phyloP scores from a whole-genome alignment of 441 rosid species.

The Eutrema salsugineum region DNA sequence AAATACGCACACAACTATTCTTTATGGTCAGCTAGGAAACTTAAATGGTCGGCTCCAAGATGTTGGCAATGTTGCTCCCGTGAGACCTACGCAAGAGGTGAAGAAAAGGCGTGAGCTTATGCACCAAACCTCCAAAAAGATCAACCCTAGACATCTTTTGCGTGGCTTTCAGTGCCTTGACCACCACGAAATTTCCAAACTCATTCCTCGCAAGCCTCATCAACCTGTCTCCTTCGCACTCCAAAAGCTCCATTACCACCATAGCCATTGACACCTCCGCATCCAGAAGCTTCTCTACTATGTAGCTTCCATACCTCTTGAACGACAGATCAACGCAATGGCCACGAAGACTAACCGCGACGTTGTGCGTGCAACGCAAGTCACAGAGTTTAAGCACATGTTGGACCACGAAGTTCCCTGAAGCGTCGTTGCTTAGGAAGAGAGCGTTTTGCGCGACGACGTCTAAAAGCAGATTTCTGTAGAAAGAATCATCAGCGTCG shows the following conservation, averaged over 20 bases:
- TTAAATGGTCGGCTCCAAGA: background rate
- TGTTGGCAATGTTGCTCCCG: conserved; percentile 3
- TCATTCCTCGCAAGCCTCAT: conserved; percentile 20
- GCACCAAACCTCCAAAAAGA: background rate
- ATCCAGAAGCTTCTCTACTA: conserved; percentile 15
- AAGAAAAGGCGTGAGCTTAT: conserved; percentile 1
- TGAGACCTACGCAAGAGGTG: background rate
- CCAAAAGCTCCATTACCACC: conserved; percentile 6
- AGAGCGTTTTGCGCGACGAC: background rate
- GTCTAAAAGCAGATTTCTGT: background rate
- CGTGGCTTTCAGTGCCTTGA: conserved; percentile 7
- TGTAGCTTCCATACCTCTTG: conserved; percentile 8
- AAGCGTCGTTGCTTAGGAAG: conserved; percentile 1
- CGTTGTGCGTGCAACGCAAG: background rate
- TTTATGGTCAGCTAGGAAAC: background rate
- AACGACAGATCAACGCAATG: conserved; percentile 13
- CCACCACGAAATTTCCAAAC: conserved; percentile 19
- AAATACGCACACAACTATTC: background rate
- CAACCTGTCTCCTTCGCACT: background rate
- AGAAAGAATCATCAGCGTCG: conserved; percentile 3
- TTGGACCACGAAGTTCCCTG: conserved; percentile 17
- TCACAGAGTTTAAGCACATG: conserved; percentile 3
- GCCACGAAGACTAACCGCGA: background rate
- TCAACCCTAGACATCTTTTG: background rate
- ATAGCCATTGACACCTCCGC: background rate